Evolutionary conservation across 2,329 filamentous ascomycete species (phyloP).

Genomic region (Diaporthe citri): DNA sequence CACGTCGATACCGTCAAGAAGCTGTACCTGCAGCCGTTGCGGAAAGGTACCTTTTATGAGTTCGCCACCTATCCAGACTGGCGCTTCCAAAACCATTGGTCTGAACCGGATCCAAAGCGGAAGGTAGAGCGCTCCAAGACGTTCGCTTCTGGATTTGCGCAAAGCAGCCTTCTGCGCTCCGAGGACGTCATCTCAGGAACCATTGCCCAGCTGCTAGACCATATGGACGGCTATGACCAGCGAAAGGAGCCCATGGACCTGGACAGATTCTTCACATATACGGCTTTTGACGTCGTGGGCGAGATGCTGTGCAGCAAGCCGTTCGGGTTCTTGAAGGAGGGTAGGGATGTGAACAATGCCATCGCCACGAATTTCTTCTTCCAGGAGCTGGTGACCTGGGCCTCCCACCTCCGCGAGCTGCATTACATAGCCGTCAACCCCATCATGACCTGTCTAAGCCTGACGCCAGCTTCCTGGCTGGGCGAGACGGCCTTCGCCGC

Average conservation of each 20-base stretch:
- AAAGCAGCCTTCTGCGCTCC: constrained; percentile 48
- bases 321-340: constrained; percentile 7
- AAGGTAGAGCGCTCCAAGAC: constrained; percentile 51
- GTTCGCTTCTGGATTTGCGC: constrained; percentile 49
- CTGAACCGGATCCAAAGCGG: constrained; percentile 50
- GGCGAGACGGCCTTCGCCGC: constrained; percentile 2
- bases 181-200: constrained; percentile 42
- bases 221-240: constrained; percentile 41
- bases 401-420: constrained; percentile 12
- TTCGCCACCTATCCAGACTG: constrained; percentile 42
- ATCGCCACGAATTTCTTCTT: constrained; percentile 12
- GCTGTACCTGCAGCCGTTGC: neutral
- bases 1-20: constrained; percentile 7
- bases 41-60: constrained; percentile 20
- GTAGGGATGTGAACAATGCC: constrained; percentile 10
- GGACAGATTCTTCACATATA: constrained; percentile 43
- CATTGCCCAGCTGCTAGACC: constrained; percentile 40
- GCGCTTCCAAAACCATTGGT: constrained; percentile 48
- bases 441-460: constrained; percentile 23
- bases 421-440: constrained; percentile 17
- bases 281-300: constrained; percentile 17
- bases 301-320: constrained; percentile 20
- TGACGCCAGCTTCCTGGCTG: constrained; percentile 2
- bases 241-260: constrained; percentile 40
- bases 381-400: constrained; percentile 13